Conservation (phyloP, 2,329 filamentous ascomycete species). For the Amylocarpus encephaloides region DNA sequence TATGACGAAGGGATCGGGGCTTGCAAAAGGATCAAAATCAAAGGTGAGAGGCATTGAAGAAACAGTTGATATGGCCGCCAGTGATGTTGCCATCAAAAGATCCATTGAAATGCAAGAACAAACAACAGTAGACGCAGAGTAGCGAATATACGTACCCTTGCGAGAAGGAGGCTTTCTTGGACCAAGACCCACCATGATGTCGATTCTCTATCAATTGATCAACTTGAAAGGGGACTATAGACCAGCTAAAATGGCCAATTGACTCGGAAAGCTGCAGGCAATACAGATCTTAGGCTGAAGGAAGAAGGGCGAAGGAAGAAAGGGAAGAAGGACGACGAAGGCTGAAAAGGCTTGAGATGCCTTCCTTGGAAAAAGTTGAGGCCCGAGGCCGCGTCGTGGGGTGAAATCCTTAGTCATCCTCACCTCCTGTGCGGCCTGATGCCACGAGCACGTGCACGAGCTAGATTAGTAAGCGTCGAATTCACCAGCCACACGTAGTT, state of each 20-base stretch:
- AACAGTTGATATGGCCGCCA: not conserved
- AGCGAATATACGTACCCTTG: slow-evolving; percentile 49
- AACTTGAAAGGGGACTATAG: not conserved
- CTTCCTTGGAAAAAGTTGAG: not conserved
- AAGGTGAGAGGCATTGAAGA: not conserved
- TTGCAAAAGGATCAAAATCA: too few species aligned
- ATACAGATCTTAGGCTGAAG: not conserved
- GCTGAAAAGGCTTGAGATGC: not conserved
- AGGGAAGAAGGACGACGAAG: not conserved
- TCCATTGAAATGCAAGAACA: too few species aligned
- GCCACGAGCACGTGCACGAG: not conserved
- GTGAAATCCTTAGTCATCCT: not conserved
- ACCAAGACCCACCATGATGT: slow-evolving; percentile 55
- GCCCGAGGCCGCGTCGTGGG: not conserved
- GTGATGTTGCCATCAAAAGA: too few species aligned
- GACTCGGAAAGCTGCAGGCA: not conserved
- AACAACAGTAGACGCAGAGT: not conserved
- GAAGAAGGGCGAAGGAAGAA: not conserved
- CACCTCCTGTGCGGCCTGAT: not conserved
- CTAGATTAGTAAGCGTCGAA: too few species aligned
- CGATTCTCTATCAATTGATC: not conserved
- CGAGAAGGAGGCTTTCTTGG: slow-evolving; percentile 60
- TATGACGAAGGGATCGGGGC: too few species aligned
- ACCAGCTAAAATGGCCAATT: not conserved
- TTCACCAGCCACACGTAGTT: not conserved